Evolutionary conservation across 148 eudicot genomes (phyloP).

Genomic region (Beta vulgaris): DNA sequence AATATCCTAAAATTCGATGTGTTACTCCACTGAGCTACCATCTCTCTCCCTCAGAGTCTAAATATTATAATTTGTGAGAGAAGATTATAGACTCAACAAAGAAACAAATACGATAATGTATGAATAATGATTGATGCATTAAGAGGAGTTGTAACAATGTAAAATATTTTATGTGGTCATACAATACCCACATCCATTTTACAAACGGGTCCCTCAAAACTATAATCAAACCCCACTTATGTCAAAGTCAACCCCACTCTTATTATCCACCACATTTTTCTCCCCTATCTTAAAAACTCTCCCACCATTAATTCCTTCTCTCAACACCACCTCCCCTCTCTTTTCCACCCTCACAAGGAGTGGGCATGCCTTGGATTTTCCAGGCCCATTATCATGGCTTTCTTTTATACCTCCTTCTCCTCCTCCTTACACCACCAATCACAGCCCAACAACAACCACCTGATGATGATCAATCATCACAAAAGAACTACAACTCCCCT

Average conservation of each 20-base stretch:
- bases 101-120: too few relatives aligned
- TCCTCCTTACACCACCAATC: neutral
- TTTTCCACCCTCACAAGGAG: neutral
- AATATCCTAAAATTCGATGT: too few relatives aligned
- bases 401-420: neutral
- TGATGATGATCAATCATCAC: neutral
- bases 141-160: too few relatives aligned
- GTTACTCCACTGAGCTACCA: too few relatives aligned
- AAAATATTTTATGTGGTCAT: neutral
- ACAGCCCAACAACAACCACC: conserved; percentile 19
- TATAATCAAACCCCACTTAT: neutral
- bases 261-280: conserved; percentile 18
- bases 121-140: too few relatives aligned
- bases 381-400: conserved; percentile 10
- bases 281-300: neutral
- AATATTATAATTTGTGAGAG: too few relatives aligned
- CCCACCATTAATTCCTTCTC: neutral
- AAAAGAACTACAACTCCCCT: conserved; percentile 29
- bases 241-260: conserved; percentile 18
- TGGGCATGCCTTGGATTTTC: conserved; percentile 17
- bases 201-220: neutral
- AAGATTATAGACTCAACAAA: too few relatives aligned
- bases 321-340: neutral
- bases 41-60: too few relatives aligned
- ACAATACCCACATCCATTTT: neutral